A percentile compares a stretch with the other conserved stretches of the same genome.
Evolutionary conservation across 257 asterid genomes (phyloP).

Genomic region (Solanum chmielewskii): DNA sequence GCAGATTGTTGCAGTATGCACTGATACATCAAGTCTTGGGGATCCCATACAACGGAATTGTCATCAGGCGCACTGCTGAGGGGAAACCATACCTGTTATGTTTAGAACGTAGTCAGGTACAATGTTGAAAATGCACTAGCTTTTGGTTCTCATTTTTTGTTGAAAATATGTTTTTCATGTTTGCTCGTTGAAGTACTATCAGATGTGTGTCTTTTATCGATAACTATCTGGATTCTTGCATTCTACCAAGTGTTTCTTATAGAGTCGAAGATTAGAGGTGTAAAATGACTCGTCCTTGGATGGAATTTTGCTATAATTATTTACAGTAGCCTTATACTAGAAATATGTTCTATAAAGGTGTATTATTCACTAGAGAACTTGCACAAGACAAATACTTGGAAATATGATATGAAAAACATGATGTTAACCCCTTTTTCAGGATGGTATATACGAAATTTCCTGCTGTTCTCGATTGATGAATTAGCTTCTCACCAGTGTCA

Average conservation of each 20-base stretch:
- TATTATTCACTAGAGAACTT: background rate
- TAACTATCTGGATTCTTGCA: background rate
- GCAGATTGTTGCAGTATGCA: slow-evolving; percentile 71
- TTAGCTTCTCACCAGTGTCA: background rate
- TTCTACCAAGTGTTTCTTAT: background rate
- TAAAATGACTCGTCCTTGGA: background rate
- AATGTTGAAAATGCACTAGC: background rate
- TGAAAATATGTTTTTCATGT: background rate
- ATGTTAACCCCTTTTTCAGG: background rate
- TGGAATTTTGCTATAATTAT: background rate
- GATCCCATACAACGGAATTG: slow-evolving; percentile 44
- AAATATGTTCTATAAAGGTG: background rate
- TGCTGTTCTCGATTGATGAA: background rate
- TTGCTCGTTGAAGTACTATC: background rate
- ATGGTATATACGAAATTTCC: background rate
- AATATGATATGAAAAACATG: background rate
- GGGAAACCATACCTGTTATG: slow-evolving; percentile 74
- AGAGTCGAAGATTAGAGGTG: background rate
- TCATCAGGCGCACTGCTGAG: slow-evolving; percentile 45
- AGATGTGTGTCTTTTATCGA: background rate
- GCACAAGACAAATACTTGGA: background rate
- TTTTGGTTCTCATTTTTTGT: background rate
- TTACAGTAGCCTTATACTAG: background rate
- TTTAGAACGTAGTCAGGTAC: background rate
- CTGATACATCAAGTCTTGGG: slow-evolving; percentile 49